phyloP scores from a whole-genome alignment of 352 stramenopile species.

The Aphanomyces astaci region DNA sequence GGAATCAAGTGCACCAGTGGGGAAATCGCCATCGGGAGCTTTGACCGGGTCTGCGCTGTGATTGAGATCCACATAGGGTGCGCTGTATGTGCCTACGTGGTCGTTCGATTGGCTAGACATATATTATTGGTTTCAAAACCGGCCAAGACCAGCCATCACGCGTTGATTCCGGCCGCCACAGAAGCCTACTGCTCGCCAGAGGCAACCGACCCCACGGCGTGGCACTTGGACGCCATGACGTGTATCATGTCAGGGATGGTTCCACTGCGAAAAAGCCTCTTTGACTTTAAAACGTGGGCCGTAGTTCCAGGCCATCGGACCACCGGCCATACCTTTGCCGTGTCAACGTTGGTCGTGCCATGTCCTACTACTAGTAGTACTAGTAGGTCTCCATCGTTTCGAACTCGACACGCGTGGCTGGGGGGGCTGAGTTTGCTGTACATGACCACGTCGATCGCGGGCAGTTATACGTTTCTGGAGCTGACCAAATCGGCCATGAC shows the following conservation, averaged over 20 bases:
- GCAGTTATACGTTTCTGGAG: constrained; percentile 5
- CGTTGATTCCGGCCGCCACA: background rate
- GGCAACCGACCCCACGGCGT: background rate
- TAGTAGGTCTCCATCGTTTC: background rate
- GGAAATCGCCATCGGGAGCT: constrained; percentile 3
- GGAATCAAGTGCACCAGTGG: background rate
- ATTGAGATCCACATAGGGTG: background rate
- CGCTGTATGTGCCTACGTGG: background rate
- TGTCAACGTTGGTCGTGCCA: background rate
- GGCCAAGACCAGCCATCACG: background rate
- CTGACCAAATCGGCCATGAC: constrained; percentile 4
- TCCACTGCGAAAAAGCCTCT: background rate
- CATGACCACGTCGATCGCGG: background rate
- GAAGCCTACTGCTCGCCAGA: background rate
- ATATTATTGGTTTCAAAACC: background rate
- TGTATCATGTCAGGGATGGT: constrained; percentile 15
- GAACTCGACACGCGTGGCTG: background rate
- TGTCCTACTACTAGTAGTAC: no score
- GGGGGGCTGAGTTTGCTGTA: constrained; percentile 5
- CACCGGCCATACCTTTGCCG: background rate
- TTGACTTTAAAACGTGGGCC: constrained; percentile 15
- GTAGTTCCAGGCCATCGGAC: background rate
- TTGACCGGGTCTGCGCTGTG: background rate
- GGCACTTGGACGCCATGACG: constrained; percentile 7
- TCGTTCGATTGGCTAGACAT: background rate